Evolutionary conservation across 805 yeast genomes (phyloP), one percentile per base, ranked within the genome.

Genomic region (Priceomyces haplophilus): DNA sequence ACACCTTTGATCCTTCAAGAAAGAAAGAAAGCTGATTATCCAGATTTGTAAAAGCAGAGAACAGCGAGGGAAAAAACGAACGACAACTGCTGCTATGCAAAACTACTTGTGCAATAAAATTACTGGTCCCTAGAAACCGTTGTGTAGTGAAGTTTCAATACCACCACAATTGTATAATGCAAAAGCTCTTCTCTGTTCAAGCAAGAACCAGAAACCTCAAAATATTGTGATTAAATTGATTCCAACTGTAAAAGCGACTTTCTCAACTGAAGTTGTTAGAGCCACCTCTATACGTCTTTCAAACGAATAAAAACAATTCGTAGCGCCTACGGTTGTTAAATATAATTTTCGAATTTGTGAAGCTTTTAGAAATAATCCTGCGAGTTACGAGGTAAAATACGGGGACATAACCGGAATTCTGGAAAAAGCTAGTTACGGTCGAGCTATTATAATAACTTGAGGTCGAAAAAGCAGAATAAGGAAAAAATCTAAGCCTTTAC

Each of bases 341-440:
- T 16, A 12, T 16, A 32, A 32, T 20, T 32, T 30, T 32, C 12
- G 35, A 32, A 32, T 32, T 32, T 32, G 35, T 32, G 35, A 32
- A 32, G 35, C 13, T 32, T 32, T 32, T 32, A 32, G 17, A 32
- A 15, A 30, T 17, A 32, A 16, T 10, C 10, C 35, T n/a, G 5
- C 11, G 15, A 27, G 15, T n/a, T 27, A 6, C 31, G 31, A 27
- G 31, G 15, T 10, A 6, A 27, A 27, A 27, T 27, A 27, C 31
- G 31, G 31, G 4, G 24, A 21, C 8, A 7, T 21, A 7, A 6
- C 24, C 24, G 24, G 24, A 21, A 21, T 6, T 21, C 24, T 7
- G 8, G 24, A 21, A 21, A 21, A 21, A 21, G 24, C 8, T 21
- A 8, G 8, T 21, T 21, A 6, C 24, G 24, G 24, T 8, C 8